These are phyloP conservation scores for Aspergillus cristatus DNA, from an alignment of 495 filamentous ascomycete species.

Conservation along the genomic window DNA sequence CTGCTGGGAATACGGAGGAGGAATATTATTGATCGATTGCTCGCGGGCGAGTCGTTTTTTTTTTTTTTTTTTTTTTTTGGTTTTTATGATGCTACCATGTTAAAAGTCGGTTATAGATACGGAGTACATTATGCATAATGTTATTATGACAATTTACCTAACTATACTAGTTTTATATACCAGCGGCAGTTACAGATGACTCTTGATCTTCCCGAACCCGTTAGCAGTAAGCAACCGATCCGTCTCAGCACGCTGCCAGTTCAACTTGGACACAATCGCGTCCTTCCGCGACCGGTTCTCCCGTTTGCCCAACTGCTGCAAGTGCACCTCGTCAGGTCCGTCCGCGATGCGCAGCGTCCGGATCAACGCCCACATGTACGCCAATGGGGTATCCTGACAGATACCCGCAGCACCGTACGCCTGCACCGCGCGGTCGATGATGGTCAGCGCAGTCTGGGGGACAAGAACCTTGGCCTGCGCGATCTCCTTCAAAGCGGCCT, in stretches of 20 bases:
- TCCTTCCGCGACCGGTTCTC: conserved; percentile 66
- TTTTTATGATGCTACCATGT: too few species aligned
- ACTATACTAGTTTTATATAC: too few species aligned
- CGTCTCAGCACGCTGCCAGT: conserved; percentile 53
- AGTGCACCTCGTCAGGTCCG: conserved; percentile 88
- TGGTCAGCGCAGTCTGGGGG: conserved; percentile 62
- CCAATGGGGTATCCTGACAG: conserved; percentile 83
- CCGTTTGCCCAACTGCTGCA: conserved; percentile 79
- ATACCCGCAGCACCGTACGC: conserved; percentile 78
- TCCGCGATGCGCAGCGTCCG: conserved; percentile 79
- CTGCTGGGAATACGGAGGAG: conserved; percentile 30
- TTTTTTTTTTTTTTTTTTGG: conserved; percentile 8
- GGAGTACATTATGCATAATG: too few species aligned
- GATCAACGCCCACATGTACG: conserved; percentile 76
- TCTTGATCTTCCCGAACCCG: conserved; percentile 40
- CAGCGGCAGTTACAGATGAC: conserved; percentile 27
- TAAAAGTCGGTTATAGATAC: too few species aligned
- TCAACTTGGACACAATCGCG: conserved; percentile 51
- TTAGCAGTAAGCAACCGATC: conserved; percentile 56
- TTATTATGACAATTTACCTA: too few species aligned
- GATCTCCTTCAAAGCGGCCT: conserved; percentile 73
- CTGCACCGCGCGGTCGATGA: conserved; percentile 85
- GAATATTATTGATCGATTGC: conserved; percentile 21
- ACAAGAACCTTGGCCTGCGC: conserved; percentile 82
- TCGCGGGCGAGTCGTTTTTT: conserved; percentile 9